phyloP scores from a whole-genome alignment of 345 rosid species.

The Eucalyptus viminalis region DNA sequence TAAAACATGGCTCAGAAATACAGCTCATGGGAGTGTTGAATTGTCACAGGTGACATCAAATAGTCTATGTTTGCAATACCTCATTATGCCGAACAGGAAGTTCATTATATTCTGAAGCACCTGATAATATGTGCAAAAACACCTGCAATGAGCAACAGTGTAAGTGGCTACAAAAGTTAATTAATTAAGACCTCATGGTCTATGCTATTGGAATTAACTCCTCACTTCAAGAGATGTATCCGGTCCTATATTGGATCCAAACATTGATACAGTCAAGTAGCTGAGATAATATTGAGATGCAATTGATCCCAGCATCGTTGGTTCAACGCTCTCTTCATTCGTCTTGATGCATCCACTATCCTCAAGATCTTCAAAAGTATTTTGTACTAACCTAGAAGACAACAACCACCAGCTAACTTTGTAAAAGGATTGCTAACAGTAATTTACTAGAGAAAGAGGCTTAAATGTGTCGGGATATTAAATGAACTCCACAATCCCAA shows the following conservation, averaged over 20 bases:
- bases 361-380: conserved; percentile 95
- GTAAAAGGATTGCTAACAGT: background rate
- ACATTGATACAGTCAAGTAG: conserved; percentile 92
- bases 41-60: background rate
- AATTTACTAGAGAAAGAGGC: background rate
- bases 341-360: conserved; percentile 93
- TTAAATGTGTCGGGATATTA: background rate
- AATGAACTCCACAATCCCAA: background rate
- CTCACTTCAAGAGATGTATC: conserved; percentile 92
- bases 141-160: conserved; percentile 22
- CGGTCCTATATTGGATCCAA: conserved; percentile 90
- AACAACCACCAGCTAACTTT: background rate
- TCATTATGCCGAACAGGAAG: conserved; percentile 98
- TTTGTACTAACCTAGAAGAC: conserved; percentile 66
- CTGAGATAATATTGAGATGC: conserved; percentile 96
- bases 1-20: background rate
- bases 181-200: background rate
- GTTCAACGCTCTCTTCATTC: conserved; percentile 62
- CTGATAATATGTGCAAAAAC: conserved; percentile 76
- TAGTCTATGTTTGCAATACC: conserved; percentile 20
- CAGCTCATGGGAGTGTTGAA: background rate
- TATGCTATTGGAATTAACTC: background rate
- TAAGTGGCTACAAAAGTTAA: background rate
- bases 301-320: conserved; percentile 80
- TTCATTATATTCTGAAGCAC: conserved; percentile 89